phyloP scores from a whole-genome alignment of 306 rosid species.

The Corylus avellana region DNA sequence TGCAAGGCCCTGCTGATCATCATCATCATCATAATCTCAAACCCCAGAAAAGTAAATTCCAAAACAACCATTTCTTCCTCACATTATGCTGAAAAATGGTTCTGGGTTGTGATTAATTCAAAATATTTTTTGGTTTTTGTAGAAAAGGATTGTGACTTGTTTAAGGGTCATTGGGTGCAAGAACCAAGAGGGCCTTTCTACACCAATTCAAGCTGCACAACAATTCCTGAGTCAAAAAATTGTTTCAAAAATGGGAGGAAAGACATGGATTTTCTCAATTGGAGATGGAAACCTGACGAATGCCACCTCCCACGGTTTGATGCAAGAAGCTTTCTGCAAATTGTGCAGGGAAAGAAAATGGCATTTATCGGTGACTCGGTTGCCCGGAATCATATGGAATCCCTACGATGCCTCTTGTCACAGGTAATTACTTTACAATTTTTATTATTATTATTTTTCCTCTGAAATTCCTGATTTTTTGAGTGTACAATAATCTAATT shows the following conservation, averaged over 20 bases:
- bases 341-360: slow-evolving; percentile 69
- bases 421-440: slow-evolving; percentile 43
- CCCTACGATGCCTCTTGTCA: slow-evolving; percentile 78
- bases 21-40: background rate
- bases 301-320: slow-evolving; percentile 71
- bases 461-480: background rate
- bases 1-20: background rate
- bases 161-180: slow-evolving; percentile 67
- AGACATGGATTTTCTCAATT: slow-evolving; percentile 67
- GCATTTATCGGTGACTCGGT: slow-evolving; percentile 92
- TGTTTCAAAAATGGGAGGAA: slow-evolving; percentile 77
- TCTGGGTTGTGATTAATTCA: background rate
- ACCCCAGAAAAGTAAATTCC: slow-evolving; percentile 45
- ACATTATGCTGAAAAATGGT: background rate
- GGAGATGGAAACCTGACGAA: slow-evolving; percentile 85
- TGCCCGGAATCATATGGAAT: slow-evolving; percentile 83
- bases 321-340: slow-evolving; percentile 47
- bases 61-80: background rate
- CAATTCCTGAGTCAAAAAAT: slow-evolving; percentile 76
- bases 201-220: slow-evolving; percentile 67
- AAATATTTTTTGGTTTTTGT: background rate
- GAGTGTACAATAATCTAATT: background rate
- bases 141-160: slow-evolving; percentile 64
- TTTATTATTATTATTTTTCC: background rate
- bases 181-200: slow-evolving; percentile 44